Percentiles rank a stretch among this genome's conserved stretches.
These are phyloP conservation scores for Suillus alpinus DNA, from an alignment of 768 basidiomycete genomes.

Conservation along the genomic window DNA sequence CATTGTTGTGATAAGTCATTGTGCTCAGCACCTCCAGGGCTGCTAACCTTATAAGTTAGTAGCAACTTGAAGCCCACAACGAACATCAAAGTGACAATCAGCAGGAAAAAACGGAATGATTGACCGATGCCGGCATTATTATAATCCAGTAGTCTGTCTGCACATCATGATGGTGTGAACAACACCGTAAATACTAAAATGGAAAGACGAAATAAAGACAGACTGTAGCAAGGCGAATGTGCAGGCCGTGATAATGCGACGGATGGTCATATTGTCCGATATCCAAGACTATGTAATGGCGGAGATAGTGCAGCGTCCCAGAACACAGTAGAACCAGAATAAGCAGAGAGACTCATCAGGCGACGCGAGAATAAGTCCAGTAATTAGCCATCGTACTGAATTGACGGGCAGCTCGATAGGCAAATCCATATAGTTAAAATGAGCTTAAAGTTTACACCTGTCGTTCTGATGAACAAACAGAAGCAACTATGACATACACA, in stretches of 20 bases:
- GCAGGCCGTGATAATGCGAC: neutral
- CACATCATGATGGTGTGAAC: neutral
- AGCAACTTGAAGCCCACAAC: too few species aligned
- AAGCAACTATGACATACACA: too few species aligned
- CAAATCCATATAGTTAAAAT: too few species aligned
- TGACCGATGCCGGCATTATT: neutral
- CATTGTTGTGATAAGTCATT: too few species aligned
- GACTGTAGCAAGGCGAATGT: neutral
- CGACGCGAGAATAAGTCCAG: neutral
- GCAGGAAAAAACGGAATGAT: too few species aligned
- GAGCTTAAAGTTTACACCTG: too few species aligned
- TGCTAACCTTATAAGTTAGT: too few species aligned
- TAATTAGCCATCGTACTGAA: constrained; percentile 37
- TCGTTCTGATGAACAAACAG: too few species aligned
- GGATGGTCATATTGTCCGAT: neutral
- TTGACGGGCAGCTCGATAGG: constrained; percentile 64
- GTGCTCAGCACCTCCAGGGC: too few species aligned
- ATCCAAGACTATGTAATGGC: neutral
- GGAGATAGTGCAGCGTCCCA: neutral
- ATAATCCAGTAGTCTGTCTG: neutral
- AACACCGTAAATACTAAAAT: neutral
- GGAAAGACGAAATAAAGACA: neutral
- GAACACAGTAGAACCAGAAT: neutral
- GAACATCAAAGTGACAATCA: too few species aligned
- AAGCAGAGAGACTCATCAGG: neutral